phyloP scores from a whole-genome alignment of 2,329 filamentous ascomycete genomes.

The Coniochaeta hoffmannii region DNA sequence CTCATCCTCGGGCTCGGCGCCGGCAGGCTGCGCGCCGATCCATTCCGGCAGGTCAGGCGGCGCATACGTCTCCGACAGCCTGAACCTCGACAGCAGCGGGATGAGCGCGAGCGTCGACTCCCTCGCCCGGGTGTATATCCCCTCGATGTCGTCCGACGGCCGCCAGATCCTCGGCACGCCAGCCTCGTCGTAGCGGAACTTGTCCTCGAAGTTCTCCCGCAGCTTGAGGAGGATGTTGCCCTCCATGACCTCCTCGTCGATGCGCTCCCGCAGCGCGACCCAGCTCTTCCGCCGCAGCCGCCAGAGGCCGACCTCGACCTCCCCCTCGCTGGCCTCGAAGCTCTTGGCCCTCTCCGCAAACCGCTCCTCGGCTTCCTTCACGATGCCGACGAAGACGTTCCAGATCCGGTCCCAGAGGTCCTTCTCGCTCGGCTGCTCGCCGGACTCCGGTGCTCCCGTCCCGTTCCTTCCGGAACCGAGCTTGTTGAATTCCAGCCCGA shows the following conservation, averaged over 20 bases:
- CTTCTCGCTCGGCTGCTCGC: constrained; percentile 68
- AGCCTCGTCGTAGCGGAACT: constrained; percentile 93
- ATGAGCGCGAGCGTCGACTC: constrained; percentile 90
- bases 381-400: constrained; percentile 74
- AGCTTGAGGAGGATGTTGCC: constrained; percentile 93
- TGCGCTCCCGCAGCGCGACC: constrained; percentile 80
- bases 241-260: constrained; percentile 97
- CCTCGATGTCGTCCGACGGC: constrained; percentile 94
- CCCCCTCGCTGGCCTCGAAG: constrained; percentile 85
- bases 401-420: constrained; percentile 96
- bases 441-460: constrained; percentile 69
- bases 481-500: constrained; percentile 93
- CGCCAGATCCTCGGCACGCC: constrained; percentile 96
- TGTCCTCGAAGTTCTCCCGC: constrained; percentile 97
- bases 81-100: constrained; percentile 80
- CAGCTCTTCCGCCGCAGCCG: constrained; percentile 88
- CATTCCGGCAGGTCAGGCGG: constrained; percentile 79
- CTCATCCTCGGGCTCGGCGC: constrained; percentile 74
- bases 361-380: constrained; percentile 75
- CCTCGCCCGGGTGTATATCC: constrained; percentile 82
- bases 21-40: constrained; percentile 70
- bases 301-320: constrained; percentile 91
- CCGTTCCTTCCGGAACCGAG: constrained; percentile 83
- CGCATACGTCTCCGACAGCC: constrained; percentile 63
- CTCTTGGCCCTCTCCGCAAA: constrained; percentile 86